phyloP scores from a whole-genome alignment of 177 flowering plant genomes.

The Vitis hybrid region DNA sequence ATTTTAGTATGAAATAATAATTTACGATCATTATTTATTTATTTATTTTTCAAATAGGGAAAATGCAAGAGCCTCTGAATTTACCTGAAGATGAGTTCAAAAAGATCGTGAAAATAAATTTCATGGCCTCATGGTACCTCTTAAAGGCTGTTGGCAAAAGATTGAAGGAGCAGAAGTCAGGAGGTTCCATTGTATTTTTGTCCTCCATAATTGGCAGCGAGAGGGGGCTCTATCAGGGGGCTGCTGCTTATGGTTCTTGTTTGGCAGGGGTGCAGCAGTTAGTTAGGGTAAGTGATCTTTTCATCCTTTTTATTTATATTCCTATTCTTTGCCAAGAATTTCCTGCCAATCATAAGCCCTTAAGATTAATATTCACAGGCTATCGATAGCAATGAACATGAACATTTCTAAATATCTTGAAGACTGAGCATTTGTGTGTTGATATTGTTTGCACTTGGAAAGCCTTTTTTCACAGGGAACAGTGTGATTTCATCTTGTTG shows the following conservation, averaged over 20 bases:
- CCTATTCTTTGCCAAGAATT: background rate
- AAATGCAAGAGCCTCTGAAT: constrained; percentile 63
- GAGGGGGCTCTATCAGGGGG: constrained; percentile 84
- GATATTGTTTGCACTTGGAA: too few species aligned
- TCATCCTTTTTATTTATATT: background rate
- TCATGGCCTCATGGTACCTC: constrained; percentile 83
- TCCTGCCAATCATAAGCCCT: too few species aligned
- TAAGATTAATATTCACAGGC: too few species aligned
- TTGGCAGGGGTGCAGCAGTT: constrained; percentile 75
- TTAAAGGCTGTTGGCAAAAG: constrained; percentile 66
- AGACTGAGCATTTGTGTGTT: too few species aligned
- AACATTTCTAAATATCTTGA: too few species aligned
- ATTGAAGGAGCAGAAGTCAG: constrained; percentile 63
- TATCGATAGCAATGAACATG: too few species aligned
- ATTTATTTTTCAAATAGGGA: constrained; percentile 44
- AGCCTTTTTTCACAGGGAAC: too few species aligned
- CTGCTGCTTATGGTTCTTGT: constrained; percentile 85
- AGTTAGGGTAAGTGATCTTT: constrained; percentile 58
- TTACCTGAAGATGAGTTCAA: constrained; percentile 64
- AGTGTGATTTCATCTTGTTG: too few species aligned
- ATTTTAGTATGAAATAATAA: too few species aligned
- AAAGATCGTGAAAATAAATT: constrained; percentile 65
- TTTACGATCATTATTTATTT: too few species aligned
- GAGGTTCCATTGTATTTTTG: constrained; percentile 82
- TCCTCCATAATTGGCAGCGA: constrained; percentile 73